phyloP scores from a whole-genome alignment of 257 asterid genomes.

The Linaria vulgaris region DNA sequence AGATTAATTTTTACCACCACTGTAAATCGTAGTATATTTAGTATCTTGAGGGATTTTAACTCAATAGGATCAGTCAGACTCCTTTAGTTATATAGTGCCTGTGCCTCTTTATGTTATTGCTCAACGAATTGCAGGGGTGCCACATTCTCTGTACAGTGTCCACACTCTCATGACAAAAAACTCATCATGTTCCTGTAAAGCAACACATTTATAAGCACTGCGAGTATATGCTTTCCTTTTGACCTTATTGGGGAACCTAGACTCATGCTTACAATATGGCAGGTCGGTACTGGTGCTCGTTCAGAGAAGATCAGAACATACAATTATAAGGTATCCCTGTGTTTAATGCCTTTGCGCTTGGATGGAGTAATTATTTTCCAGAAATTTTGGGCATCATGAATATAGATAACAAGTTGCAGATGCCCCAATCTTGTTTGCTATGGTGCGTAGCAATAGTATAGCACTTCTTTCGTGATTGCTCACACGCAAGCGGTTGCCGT shows the following conservation, averaged over 20 bases:
- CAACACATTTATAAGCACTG: no score
- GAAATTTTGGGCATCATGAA: constrained; percentile 7
- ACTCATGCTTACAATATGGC: constrained; percentile 33
- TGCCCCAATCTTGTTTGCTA: background rate
- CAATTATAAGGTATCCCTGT: constrained; percentile 75
- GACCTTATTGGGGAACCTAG: constrained; percentile 19
- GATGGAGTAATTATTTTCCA: constrained; percentile 17
- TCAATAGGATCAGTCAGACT: no score
- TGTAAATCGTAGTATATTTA: no score
- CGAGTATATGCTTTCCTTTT: background rate
- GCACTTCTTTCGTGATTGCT: constrained; percentile 7
- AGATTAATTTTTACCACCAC: no score
- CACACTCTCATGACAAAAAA: no score
- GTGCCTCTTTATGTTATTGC: no score
- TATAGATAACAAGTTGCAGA: background rate
- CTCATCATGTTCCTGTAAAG: no score
- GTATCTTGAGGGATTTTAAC: no score
- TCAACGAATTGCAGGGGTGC: no score
- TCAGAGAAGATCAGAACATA: constrained; percentile 94
- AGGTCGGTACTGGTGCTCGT: constrained; percentile 99
- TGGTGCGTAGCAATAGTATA: background rate
- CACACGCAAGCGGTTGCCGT: background rate
- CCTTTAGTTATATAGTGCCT: no score
- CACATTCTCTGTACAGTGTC: no score
- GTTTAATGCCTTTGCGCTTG: constrained; percentile 19